Conservation (phyloP, 169 alveolate genomes). For the Plasmodium inui region DNA sequence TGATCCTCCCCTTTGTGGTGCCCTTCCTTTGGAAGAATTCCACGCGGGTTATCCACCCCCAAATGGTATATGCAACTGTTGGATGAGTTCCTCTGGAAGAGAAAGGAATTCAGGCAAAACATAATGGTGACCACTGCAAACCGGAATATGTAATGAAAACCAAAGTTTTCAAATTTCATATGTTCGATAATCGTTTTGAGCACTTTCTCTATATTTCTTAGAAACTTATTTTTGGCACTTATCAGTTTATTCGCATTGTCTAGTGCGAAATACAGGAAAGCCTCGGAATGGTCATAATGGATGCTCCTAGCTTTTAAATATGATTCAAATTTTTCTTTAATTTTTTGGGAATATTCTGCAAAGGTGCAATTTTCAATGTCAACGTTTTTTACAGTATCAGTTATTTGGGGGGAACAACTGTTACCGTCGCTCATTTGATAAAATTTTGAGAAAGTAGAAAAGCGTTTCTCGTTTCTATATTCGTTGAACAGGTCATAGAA, state of each 20-base stretch:
- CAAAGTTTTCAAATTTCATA: conserved; percentile 39
- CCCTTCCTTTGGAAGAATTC: not conserved
- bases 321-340: conserved; percentile 36
- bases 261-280: conserved; percentile 8
- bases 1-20: not conserved
- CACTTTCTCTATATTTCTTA: conserved; percentile 69
- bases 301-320: conserved; percentile 18
- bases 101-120: conserved; percentile 43
- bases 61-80: conserved; percentile 23
- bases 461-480: not conserved
- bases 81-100: conserved; percentile 49
- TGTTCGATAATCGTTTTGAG: conserved; percentile 67
- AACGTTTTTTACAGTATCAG: conserved; percentile 2
- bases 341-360: conserved; percentile 23
- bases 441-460: conserved; percentile 18
- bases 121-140: conserved; percentile 48
- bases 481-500: conserved; percentile 11
- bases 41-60: not conserved
- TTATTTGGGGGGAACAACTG: not conserved
- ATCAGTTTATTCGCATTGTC: conserved; percentile 43
- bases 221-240: conserved; percentile 40
- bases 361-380: conserved; percentile 17
- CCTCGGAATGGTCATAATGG: conserved; percentile 15
- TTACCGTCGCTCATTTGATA: not conserved
- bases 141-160: conserved; percentile 29